phyloP scores from a whole-genome alignment of 106 monocot species.

The Allium cepa region DNA sequence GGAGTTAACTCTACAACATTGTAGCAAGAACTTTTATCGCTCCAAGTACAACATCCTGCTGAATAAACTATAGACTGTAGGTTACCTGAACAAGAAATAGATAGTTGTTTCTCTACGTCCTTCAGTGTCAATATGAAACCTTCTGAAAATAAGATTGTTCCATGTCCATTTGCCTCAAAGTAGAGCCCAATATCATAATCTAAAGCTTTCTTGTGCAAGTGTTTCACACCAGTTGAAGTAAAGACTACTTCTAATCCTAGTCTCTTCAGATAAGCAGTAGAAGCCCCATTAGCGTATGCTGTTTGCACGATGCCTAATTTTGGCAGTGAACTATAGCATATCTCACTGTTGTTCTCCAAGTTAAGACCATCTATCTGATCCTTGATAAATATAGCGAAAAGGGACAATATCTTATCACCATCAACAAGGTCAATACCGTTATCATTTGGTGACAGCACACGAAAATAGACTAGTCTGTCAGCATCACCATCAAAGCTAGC shows the following conservation, averaged over 20 bases:
- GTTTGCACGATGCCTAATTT: conserved; percentile 81
- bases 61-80: too few relatives aligned
- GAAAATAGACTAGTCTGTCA: conserved; percentile 85
- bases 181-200: conserved; percentile 91
- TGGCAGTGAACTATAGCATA: conserved; percentile 19
- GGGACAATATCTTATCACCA: conserved; percentile 92
- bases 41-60: too few relatives aligned
- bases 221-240: conserved; percentile 87
- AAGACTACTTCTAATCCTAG: conserved; percentile 73
- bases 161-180: conserved; percentile 97
- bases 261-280: conserved; percentile 62
- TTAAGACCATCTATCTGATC: conserved; percentile 53
- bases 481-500: conserved; percentile 95
- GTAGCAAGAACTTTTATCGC: too few relatives aligned
- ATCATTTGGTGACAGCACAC: conserved; percentile 21
- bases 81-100: conserved; percentile 41
- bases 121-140: conserved; percentile 38
- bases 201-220: conserved; percentile 79
- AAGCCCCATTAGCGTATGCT: conserved; percentile 97
- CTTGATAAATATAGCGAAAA: conserved; percentile 86
- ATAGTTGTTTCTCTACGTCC: conserved; percentile 27
- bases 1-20: too few relatives aligned
- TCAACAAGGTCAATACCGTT: conserved; percentile 72
- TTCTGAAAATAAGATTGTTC: conserved; percentile 76
- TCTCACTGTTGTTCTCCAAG: conserved; percentile 8